These are phyloP conservation scores for Pleurotus salmoneostramineus DNA, from an alignment of 768 basidiomycete species.

Conservation along the genomic window DNA sequence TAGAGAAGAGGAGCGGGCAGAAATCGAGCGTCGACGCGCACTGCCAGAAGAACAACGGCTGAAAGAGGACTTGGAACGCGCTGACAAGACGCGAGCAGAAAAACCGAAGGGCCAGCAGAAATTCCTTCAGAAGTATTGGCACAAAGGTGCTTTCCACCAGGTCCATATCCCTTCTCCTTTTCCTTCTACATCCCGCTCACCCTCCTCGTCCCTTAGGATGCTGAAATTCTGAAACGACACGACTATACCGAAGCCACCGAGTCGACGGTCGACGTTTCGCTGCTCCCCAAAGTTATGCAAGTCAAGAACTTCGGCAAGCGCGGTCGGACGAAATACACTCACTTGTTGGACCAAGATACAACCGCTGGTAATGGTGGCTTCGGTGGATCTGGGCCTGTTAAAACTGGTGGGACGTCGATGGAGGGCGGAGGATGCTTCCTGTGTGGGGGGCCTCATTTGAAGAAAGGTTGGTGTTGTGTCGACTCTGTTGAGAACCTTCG, in stretches of 20 bases:
- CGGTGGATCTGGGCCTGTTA: slow-evolving; percentile 53
- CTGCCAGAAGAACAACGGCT: slow-evolving; percentile 91
- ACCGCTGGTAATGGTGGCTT: slow-evolving; percentile 60
- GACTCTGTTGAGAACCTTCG: neutral
- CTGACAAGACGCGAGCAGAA: slow-evolving; percentile 76
- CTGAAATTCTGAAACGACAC: slow-evolving; percentile 76
- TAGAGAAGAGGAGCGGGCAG: slow-evolving; percentile 82
- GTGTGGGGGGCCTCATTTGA: slow-evolving; percentile 92
- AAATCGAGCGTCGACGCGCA: slow-evolving; percentile 87
- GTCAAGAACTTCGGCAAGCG: slow-evolving; percentile 93
- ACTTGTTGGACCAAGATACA: slow-evolving; percentile 93
- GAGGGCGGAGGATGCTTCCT: slow-evolving; percentile 80
- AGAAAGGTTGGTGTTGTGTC: slow-evolving; percentile 58
- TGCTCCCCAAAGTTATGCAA: slow-evolving; percentile 96
- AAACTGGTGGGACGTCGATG: slow-evolving; percentile 49
- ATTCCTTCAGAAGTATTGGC: slow-evolving; percentile 98
- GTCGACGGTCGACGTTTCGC: slow-evolving; percentile 81
- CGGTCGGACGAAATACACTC: slow-evolving; percentile 93
- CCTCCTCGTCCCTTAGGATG: slow-evolving; percentile 53
- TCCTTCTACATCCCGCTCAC: neutral
- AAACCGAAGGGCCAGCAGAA: slow-evolving; percentile 90
- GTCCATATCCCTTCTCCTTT: slow-evolving; percentile 21
- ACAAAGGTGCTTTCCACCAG: slow-evolving; percentile 99
- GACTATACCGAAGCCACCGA: slow-evolving; percentile 91
- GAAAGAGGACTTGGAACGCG: slow-evolving; percentile 87